Evolutionary conservation across 164 flowering plant species (phyloP).

Genomic region (Liriodendron chinense): DNA sequence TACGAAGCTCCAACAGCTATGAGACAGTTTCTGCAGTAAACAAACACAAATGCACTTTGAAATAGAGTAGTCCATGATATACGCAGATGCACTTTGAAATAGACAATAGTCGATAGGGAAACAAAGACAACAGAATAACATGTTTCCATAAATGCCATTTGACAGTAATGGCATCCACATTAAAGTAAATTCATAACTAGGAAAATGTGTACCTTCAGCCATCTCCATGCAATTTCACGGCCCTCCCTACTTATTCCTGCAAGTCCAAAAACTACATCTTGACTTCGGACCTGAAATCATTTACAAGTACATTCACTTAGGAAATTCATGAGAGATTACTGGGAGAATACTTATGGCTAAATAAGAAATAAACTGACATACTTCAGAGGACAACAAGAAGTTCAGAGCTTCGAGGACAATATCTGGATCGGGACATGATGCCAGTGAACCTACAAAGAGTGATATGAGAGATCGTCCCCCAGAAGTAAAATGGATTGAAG

Average conservation of each 20-base stretch:
- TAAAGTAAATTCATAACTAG: neutral
- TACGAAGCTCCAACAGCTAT: no score
- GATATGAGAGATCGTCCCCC: neutral
- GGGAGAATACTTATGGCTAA: neutral
- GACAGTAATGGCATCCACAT: no score
- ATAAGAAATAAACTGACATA: constrained; percentile 18
- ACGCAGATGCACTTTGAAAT: no score
- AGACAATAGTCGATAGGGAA: no score
- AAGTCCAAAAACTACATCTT: constrained; percentile 83
- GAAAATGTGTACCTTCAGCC: constrained; percentile 70
- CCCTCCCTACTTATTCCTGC: constrained; percentile 63
- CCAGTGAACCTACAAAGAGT: constrained; percentile 58
- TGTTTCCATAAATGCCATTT: no score
- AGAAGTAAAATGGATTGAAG: neutral
- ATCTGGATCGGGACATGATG: constrained; percentile 68
- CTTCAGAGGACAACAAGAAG: constrained; percentile 82
- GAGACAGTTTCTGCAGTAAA: no score
- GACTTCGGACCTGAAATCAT: constrained; percentile 72
- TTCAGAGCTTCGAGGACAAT: constrained; percentile 77
- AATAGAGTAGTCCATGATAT: no score
- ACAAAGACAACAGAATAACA: no score
- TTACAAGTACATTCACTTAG: neutral
- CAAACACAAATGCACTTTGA: no score
- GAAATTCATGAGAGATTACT: neutral
- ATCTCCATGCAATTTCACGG: constrained; percentile 85